phyloP scores from a whole-genome alignment of 352 stramenopile species.

The Albugo candida region DNA sequence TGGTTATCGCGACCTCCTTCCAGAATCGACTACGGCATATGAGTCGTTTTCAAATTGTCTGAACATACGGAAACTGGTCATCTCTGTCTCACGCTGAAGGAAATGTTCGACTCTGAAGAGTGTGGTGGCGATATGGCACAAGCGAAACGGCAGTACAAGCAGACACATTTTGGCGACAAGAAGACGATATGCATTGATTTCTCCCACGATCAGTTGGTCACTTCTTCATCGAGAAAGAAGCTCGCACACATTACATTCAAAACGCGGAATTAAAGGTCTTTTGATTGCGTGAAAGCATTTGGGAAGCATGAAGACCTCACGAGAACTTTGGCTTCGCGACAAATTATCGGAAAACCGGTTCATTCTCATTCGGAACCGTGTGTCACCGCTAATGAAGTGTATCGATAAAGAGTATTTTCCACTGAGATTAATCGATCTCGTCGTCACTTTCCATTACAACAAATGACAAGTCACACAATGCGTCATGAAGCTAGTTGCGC shows the following conservation, averaged over 20 bases:
- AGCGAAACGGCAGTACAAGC: conserved; percentile 32
- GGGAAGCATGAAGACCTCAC: conserved; percentile 32
- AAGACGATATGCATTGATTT: conserved; percentile 46
- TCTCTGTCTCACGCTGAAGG: conserved; percentile 17
- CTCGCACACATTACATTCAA: conserved; percentile 39
- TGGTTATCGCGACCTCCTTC: too few species aligned
- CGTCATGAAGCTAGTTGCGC: too few species aligned
- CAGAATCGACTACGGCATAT: conserved; percentile 22
- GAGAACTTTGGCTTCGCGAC: conserved; percentile 26
- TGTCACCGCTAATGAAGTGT: conserved; percentile 45
- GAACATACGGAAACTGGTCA: conserved; percentile 19
- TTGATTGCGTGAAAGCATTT: conserved; percentile 34
- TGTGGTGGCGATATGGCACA: conserved; percentile 47
- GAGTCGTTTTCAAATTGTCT: conserved; percentile 17
- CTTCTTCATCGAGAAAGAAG: conserved; percentile 42
- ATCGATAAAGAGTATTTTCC: conserved; percentile 37
- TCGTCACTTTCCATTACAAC: too few species aligned
- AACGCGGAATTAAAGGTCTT: conserved; percentile 36
- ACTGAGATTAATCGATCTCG: too few species aligned
- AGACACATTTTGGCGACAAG: conserved; percentile 42
- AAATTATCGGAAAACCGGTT: conserved; percentile 48
- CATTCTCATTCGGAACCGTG: conserved; percentile 59
- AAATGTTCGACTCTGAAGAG: conserved; percentile 39
- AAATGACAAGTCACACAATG: too few species aligned
- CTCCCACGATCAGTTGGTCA: conserved; percentile 25